A percentile compares a stretch with the other conserved stretches of the same genome.
These are phyloP conservation scores for Tremella mesenterica DNA, from an alignment of 768 basidiomycete species.

Conservation along the genomic window DNA sequence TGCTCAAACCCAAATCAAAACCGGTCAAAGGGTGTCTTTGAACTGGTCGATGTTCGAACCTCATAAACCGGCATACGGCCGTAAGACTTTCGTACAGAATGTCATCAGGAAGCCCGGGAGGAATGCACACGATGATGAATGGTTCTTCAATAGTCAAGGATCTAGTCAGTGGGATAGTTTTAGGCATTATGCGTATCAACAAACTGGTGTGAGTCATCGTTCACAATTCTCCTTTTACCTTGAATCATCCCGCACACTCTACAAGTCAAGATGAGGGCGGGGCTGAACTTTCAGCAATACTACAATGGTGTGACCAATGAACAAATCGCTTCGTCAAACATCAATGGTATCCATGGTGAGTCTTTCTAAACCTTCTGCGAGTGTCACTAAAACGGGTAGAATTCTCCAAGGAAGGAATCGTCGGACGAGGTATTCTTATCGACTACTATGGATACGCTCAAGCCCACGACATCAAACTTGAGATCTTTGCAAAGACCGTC, in stretches of 20 bases:
- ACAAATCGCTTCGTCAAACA: not conserved
- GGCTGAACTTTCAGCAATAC: not conserved
- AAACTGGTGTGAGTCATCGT: not conserved
- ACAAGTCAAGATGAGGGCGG: too few relatives aligned
- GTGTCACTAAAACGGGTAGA: not conserved
- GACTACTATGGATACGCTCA: not conserved
- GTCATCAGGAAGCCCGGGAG: not conserved
- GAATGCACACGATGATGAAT: conserved; percentile 1
- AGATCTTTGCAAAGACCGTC: not conserved
- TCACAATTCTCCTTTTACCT: too few relatives aligned
- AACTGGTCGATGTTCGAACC: not conserved
- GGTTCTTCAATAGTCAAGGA: conserved; percentile 13
- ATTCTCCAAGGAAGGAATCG: not conserved
- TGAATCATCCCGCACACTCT: too few relatives aligned
- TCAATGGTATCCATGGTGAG: not conserved
- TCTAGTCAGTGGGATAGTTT: conserved; percentile 24
- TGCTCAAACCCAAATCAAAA: not conserved
- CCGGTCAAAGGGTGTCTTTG: not conserved
- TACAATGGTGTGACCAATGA: not conserved
- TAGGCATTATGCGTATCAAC: conserved; percentile 22
- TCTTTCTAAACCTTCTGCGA: not conserved
- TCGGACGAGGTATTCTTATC: not conserved
- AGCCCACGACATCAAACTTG: not conserved
- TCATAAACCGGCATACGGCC: conserved; percentile 1
- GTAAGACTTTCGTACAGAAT: not conserved